These are phyloP conservation scores for Halteria grandinella DNA, from an alignment of 73 alveolate species.

Conservation along the genomic window DNA sequence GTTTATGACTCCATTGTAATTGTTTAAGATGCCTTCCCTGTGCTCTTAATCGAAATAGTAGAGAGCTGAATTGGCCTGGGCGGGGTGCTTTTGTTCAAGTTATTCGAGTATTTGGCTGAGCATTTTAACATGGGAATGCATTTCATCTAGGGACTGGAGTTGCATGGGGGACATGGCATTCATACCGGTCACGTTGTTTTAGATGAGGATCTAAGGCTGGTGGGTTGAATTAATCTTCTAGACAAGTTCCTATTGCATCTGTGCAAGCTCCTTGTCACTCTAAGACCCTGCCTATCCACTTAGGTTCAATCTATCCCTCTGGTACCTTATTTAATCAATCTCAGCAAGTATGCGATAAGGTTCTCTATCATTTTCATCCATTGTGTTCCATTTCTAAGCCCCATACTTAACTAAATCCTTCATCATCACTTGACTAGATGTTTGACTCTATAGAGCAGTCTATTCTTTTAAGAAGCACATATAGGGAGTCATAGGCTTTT, in stretches of 20 bases:
- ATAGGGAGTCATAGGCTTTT: slow-evolving; percentile 37
- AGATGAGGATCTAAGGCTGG: no score
- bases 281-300: no score
- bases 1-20: background rate
- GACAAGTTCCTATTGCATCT: no score
- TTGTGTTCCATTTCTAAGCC: slow-evolving; percentile 32
- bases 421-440: slow-evolving; percentile 33
- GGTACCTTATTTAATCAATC: slow-evolving; percentile 34
- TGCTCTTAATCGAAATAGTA: slow-evolving; percentile 19
- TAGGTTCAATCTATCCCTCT: slow-evolving; percentile 22
- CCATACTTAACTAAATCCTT: slow-evolving; percentile 34
- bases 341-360: slow-evolving; percentile 43
- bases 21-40: slow-evolving; percentile 16
- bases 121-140: no score
- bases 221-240: no score
- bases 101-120: background rate
- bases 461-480: slow-evolving; percentile 47
- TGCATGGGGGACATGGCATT: no score
- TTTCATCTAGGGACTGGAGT: no score
- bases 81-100: background rate
- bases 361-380: slow-evolving; percentile 35
- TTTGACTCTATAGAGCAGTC: slow-evolving; percentile 18
- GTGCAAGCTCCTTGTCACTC: no score
- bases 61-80: slow-evolving; percentile 12
- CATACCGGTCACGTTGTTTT: no score